Percentiles rank a stretch among this genome's conserved stretches.
These are phyloP conservation scores for Candida quercuum DNA, from an alignment of 805 yeast genomes.

Conservation along the genomic window DNA sequence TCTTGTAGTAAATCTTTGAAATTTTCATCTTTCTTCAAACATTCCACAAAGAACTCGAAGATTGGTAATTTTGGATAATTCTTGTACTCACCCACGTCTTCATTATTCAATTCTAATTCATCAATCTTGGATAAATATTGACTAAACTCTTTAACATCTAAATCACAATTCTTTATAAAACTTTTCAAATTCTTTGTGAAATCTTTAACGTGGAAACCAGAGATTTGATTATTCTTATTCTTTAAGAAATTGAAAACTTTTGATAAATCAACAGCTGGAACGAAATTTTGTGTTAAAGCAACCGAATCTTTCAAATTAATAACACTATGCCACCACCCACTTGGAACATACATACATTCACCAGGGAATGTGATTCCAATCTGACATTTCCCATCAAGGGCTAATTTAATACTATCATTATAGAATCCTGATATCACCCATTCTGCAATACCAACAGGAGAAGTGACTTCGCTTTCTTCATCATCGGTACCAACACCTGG, in stretches of 20 bases:
- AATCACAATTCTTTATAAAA: constrained; percentile 22
- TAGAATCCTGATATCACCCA: constrained; percentile 84
- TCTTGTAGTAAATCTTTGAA: constrained; percentile 28
- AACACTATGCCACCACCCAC: constrained; percentile 98
- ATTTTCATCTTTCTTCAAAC: constrained; percentile 36
- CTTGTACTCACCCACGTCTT: constrained; percentile 57
- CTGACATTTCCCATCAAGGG: constrained; percentile 42
- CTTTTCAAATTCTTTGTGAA: constrained; percentile 33
- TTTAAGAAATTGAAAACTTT: constrained; percentile 63
- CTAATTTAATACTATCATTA: constrained; percentile 55
- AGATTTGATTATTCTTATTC: constrained; percentile 62
- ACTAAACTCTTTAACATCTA: constrained; percentile 18
- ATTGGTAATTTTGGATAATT: constrained; percentile 47
- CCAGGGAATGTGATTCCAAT: constrained; percentile 77
- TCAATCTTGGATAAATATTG: constrained; percentile 25
- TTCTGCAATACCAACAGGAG: constrained; percentile 90
- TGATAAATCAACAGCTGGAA: constrained; percentile 59
- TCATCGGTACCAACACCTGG: constrained; percentile 81
- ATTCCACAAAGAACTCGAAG: constrained; percentile 52
- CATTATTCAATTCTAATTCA: constrained; percentile 32
- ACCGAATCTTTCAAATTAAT: constrained; percentile 80
- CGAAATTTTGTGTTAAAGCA: constrained; percentile 87
- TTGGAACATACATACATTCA: constrained; percentile 83
- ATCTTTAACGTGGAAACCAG: constrained; percentile 67
- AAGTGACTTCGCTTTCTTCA: constrained; percentile 82